Percentiles rank a stretch among this genome's conserved stretches.
Conservation (phyloP, 169 alveolate genomes). For the Cryptosporidium ubiquitum region DNA sequence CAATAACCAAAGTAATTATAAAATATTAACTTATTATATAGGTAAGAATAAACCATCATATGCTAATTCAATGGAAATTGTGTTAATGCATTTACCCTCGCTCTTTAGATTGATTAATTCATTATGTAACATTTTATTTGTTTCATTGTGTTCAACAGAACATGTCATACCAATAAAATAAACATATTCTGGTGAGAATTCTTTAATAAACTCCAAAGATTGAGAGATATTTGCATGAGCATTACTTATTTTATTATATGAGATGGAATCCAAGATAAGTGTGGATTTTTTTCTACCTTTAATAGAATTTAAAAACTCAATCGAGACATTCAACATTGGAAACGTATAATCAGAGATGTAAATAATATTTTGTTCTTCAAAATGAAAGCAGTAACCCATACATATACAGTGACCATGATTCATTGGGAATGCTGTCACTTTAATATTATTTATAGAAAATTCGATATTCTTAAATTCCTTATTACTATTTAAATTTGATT, state of each 20-base stretch:
- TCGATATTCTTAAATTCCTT: conserved; percentile 6
- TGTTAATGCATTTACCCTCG: conserved; percentile 34
- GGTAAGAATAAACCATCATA: conserved; percentile 74
- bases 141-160: conserved; percentile 23
- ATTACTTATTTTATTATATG: conserved; percentile 37
- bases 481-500: not conserved
- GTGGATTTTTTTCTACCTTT: conserved; percentile 8
- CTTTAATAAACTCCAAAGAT: conserved; percentile 19
- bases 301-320: conserved; percentile 32
- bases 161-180: conserved; percentile 70
- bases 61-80: conserved; percentile 30
- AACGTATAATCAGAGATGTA: conserved; percentile 61
- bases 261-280: conserved; percentile 55
- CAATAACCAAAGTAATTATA: not conserved
- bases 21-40: not conserved
- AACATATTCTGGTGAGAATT: conserved; percentile 58
- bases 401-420: conserved; percentile 70
- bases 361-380: conserved; percentile 12
- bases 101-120: conserved; percentile 48
- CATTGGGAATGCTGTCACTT: conserved; percentile 68
- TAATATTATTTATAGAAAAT: conserved; percentile 7
- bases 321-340: conserved; percentile 31
- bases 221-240: conserved; percentile 54
- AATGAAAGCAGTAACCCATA: conserved; percentile 61
- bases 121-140: conserved; percentile 13